phyloP scores from a whole-genome alignment of 2,329 filamentous ascomycete genomes.

The Pseudogymnoascus sp. region DNA sequence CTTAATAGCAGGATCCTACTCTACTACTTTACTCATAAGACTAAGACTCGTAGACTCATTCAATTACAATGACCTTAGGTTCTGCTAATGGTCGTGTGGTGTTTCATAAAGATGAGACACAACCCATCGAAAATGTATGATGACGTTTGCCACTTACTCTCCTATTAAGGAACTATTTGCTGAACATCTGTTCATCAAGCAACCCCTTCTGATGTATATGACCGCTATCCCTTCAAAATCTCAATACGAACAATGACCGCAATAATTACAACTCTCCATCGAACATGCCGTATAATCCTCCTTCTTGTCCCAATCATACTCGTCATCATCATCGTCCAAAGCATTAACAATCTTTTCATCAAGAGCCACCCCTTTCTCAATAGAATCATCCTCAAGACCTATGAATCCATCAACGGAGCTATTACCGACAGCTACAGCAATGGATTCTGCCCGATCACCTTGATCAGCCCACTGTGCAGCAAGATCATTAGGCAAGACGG shows the following conservation, averaged over 20 bases:
- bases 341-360: not conserved
- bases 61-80: no score
- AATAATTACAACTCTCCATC: conserved; percentile 32
- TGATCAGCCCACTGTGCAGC: conserved; percentile 15
- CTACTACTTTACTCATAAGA: no score
- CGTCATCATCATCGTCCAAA: conserved; percentile 11
- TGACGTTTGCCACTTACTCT: no score
- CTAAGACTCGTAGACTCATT: no score
- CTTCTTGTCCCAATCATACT: conserved; percentile 21
- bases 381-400: conserved; percentile 15
- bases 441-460: conserved; percentile 14
- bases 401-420: conserved; percentile 21
- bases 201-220: not conserved
- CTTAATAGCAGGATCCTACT: no score
- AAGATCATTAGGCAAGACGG: conserved; percentile 20
- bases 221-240: conserved; percentile 8
- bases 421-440: conserved; percentile 12
- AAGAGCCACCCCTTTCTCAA: not conserved
- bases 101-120: no score
- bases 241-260: conserved; percentile 31
- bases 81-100: no score
- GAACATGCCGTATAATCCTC: conserved; percentile 35
- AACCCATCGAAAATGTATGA: no score
- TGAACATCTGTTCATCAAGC: not conserved
- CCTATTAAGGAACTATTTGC: not conserved